Evolutionary conservation across 371 early-diverging fungal genomes (phyloP).

Genomic region (Capillidium heterosporum): DNA sequence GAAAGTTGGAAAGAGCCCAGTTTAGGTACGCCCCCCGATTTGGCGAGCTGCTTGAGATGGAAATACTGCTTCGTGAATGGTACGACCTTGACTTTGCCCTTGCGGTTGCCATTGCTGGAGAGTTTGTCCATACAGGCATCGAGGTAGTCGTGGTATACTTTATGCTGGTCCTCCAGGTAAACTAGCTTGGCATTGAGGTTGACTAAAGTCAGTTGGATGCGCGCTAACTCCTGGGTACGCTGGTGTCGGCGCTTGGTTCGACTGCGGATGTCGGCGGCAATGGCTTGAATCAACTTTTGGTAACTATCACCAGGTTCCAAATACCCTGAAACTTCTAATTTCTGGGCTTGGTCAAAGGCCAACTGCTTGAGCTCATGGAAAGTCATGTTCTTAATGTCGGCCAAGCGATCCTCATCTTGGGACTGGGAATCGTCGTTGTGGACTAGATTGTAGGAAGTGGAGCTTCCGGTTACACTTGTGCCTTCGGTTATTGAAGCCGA

Average conservation of each 20-base stretch:
- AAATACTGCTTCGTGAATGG: conserved; percentile 90
- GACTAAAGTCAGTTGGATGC: conserved; percentile 53
- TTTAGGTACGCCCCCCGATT: conserved; percentile 69
- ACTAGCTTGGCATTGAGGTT: conserved; percentile 61
- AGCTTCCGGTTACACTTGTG: background rate
- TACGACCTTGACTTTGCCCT: conserved; percentile 45
- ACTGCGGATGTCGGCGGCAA: conserved; percentile 82
- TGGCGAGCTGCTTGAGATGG: conserved; percentile 68
- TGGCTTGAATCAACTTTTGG: conserved; percentile 78
- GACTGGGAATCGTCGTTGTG: background rate
- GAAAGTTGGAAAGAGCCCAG: conserved; percentile 97
- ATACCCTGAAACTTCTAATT: conserved; percentile 41
- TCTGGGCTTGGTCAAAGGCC: conserved; percentile 38
- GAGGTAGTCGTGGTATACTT: conserved; percentile 79
- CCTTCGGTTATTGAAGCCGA: background rate
- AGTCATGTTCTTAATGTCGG: background rate
- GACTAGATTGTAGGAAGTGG: background rate
- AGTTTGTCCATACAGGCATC: conserved; percentile 72
- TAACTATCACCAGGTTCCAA: conserved; percentile 33
- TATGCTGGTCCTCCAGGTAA: conserved; percentile 68
- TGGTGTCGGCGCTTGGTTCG: conserved; percentile 70
- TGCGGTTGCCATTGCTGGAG: conserved; percentile 72
- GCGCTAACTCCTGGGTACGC: conserved; percentile 49
- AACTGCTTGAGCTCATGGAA: background rate
- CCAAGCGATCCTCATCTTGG: too few relatives aligned